Percentiles rank a stretch among this genome's conserved stretches.
phyloP scores from a whole-genome alignment of 2,329 filamentous ascomycete species.

The Pleurostoma richardsiae region DNA sequence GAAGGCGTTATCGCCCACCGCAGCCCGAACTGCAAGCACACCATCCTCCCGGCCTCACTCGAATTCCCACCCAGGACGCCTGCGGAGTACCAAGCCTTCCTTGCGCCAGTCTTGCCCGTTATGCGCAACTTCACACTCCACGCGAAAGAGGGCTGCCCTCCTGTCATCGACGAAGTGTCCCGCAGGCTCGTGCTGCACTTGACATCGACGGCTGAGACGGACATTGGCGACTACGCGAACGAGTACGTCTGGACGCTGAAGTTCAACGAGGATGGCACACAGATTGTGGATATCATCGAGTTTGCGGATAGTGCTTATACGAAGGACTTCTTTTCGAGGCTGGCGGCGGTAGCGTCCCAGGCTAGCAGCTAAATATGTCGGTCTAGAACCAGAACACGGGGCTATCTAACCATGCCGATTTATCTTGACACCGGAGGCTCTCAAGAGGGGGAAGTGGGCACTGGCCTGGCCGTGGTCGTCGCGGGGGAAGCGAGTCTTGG shows the following conservation, averaged over 20 bases:
- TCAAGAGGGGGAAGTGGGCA: too few relatives aligned
- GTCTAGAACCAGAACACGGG: too few relatives aligned
- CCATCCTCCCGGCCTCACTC: neutral
- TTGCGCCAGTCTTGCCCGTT: neutral
- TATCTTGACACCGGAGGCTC: too few relatives aligned
- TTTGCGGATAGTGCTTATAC: constrained; percentile 14
- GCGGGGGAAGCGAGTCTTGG: too few relatives aligned
- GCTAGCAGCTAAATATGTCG: too few relatives aligned
- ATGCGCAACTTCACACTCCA: neutral
- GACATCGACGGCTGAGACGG: constrained; percentile 11
- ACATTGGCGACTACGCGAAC: constrained; percentile 12
- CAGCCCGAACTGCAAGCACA: neutral
- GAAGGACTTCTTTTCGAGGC: constrained; percentile 5
- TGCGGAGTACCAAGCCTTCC: neutral
- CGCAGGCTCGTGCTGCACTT: constrained; percentile 13
- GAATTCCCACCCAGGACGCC: neutral
- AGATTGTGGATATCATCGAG: constrained; percentile 13
- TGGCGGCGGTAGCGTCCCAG: neutral
- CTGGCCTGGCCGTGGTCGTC: too few relatives aligned
- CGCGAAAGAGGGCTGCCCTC: neutral
- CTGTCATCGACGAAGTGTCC: constrained; percentile 10
- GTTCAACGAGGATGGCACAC: constrained; percentile 12
- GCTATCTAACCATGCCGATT: too few relatives aligned
- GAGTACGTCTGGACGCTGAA: constrained; percentile 15
- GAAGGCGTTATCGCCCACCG: neutral